A percentile compares a stretch with the other conserved stretches of the same genome.
phyloP scores from a whole-genome alignment of 192 early-diverging fungal genomes.

The Gaertneriomyces sp. region DNA sequence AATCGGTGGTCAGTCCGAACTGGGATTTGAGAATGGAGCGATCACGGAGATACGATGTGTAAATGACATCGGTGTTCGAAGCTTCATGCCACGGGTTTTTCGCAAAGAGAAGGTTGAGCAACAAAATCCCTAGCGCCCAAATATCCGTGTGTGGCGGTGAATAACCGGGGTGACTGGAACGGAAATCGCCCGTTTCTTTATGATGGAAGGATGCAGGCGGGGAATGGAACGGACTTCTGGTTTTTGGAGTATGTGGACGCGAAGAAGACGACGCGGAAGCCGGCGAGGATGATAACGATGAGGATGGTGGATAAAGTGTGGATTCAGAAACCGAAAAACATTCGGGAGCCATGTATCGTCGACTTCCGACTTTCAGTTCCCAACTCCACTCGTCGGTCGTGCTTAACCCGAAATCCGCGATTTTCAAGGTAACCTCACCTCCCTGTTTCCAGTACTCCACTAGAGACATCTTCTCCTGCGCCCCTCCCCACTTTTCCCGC shows the following conservation, averaged over 20 bases:
- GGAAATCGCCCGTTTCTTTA: not conserved
- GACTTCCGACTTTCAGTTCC: slow-evolving; percentile 86
- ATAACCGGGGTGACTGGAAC: slow-evolving; percentile 28
- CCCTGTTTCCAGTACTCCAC: no score
- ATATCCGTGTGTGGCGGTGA: slow-evolving; percentile 65
- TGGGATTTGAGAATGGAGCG: slow-evolving; percentile 32
- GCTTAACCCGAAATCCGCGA: slow-evolving; percentile 95
- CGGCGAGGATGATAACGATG: no score
- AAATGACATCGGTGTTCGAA: slow-evolving; percentile 65
- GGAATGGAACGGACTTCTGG: no score
- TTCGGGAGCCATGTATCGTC: slow-evolving; percentile 90
- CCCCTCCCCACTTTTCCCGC: no score
- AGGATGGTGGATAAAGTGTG: no score
- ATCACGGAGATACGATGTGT: slow-evolving; percentile 50
- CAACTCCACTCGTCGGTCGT: slow-evolving; percentile 68
- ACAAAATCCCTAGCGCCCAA: slow-evolving; percentile 75
- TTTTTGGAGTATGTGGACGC: no score
- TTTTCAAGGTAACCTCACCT: slow-evolving; percentile 45
- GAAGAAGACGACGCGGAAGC: no score
- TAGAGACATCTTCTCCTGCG: no score
- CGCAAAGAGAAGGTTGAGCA: slow-evolving; percentile 72
- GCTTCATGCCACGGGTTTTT: slow-evolving; percentile 74
- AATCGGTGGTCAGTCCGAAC: slow-evolving; percentile 57
- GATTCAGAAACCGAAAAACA: slow-evolving; percentile 28
- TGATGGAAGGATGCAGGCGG: no score